Evolutionary conservation across 441 rosid species (phyloP).

Genomic region (Populus hybrid): DNA sequence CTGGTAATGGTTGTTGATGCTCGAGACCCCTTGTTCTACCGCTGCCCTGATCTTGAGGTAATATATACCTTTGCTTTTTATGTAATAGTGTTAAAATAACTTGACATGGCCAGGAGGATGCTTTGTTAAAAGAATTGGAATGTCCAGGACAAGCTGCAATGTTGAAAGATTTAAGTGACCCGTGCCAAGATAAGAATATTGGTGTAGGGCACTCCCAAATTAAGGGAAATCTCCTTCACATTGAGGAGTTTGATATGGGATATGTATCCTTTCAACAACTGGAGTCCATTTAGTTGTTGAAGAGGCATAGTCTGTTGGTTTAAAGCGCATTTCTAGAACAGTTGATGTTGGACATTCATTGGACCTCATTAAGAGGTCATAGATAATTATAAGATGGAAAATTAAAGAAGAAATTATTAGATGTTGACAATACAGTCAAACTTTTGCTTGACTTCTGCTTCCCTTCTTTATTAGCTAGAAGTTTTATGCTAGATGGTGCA

Average conservation of each 20-base stretch:
- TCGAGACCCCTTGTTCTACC: slow-evolving; percentile 83
- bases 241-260: too few species aligned
- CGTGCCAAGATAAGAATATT: too few species aligned
- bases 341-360: neutral
- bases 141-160: too few species aligned
- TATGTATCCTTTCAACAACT: neutral
- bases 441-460: neutral
- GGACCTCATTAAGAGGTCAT: neutral
- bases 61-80: slow-evolving; percentile 13
- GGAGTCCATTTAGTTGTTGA: neutral
- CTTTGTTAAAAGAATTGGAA: neutral
- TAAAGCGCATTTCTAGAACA: neutral
- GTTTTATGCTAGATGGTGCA: neutral
- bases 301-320: neutral
- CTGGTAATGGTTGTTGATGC: slow-evolving; percentile 98
- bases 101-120: neutral
- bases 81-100: neutral
- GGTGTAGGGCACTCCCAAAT: too few species aligned
- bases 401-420: neutral
- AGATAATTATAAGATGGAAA: neutral
- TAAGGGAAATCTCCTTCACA: too few species aligned
- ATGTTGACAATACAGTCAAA: neutral
- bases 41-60: slow-evolving; percentile 98
- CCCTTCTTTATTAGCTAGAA: neutral
- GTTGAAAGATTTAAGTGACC: too few species aligned